These are phyloP conservation scores for Casuarina glauca DNA, from an alignment of 306 rosid genomes.

Conservation along the genomic window DNA sequence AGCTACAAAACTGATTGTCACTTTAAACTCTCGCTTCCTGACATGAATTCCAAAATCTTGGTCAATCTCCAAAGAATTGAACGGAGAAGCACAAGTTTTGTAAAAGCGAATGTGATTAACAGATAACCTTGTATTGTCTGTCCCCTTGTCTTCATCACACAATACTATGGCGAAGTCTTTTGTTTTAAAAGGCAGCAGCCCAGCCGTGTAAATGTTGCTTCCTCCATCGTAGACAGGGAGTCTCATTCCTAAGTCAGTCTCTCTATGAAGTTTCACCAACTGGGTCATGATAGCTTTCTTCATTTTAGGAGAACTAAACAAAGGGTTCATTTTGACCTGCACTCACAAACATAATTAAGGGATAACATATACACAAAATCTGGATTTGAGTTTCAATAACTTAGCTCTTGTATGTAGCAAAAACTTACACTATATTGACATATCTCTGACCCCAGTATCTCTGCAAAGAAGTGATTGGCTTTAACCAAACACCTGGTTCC, in stretches of 20 bases:
- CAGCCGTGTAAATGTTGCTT: constrained; percentile 50
- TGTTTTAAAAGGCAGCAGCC: constrained; percentile 44
- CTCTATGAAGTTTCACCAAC: constrained; percentile 43
- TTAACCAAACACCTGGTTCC: constrained; percentile 59
- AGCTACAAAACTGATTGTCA: constrained; percentile 39
- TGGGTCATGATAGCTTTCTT: constrained; percentile 43
- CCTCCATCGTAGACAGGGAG: constrained; percentile 52
- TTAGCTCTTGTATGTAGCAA: neutral
- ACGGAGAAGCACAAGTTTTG: neutral
- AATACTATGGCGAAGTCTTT: constrained; percentile 40
- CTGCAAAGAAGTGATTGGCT: constrained; percentile 59
- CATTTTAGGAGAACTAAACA: constrained; percentile 38
- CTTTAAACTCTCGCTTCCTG: constrained; percentile 42
- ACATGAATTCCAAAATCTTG: constrained; percentile 9
- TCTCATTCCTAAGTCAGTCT: constrained; percentile 37
- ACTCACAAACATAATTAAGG: neutral
- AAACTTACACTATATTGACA: constrained; percentile 55
- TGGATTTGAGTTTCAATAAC: neutral
- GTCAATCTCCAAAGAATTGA: neutral
- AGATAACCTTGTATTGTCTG: constrained; percentile 29
- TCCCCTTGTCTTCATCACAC: constrained; percentile 31
- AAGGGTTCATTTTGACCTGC: constrained; percentile 46
- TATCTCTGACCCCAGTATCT: constrained; percentile 53
- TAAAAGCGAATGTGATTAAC: constrained; percentile 2
- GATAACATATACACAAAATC: neutral